A percentile compares a stretch with the other conserved stretches of the same genome.
phyloP scores from a whole-genome alignment of 2,329 filamentous ascomycete genomes.

The Didymosphaeria variabile region DNA sequence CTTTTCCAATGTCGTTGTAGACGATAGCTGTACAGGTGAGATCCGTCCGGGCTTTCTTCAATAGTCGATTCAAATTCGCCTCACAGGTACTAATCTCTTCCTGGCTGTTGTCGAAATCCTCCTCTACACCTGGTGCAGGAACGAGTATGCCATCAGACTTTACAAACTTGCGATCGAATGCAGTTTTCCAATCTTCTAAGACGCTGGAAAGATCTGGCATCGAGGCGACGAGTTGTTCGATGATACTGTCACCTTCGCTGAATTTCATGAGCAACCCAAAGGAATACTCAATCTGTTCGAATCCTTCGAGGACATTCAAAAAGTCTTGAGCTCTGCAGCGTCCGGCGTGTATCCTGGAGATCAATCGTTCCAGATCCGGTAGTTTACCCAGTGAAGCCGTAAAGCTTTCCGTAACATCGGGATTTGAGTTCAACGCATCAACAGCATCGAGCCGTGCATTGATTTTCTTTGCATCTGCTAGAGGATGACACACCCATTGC shows the following conservation, averaged over 20 bases:
- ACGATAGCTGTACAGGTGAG: conserved; percentile 73
- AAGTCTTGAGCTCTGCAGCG: conserved; percentile 93
- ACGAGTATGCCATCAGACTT: conserved; percentile 83
- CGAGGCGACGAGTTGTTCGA: conserved; percentile 80
- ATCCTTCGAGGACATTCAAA: conserved; percentile 90
- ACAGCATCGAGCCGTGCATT: conserved; percentile 95
- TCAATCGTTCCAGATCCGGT: conserved; percentile 91
- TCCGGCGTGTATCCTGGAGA: conserved; percentile 92
- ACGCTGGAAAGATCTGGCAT: conserved; percentile 86
- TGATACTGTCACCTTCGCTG: conserved; percentile 79
- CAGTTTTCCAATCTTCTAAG: conserved; percentile 86
- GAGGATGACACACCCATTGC: conserved; percentile 96
- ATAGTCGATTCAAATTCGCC: conserved; percentile 72
- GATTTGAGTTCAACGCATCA: conserved; percentile 87
- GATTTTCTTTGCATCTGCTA: conserved; percentile 86
- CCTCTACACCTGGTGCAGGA: conserved; percentile 85
- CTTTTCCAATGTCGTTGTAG: conserved; percentile 83
- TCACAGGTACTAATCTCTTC: conserved; percentile 80
- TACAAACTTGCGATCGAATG: conserved; percentile 85
- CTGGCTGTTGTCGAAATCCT: conserved; percentile 88
- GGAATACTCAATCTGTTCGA: conserved; percentile 97
- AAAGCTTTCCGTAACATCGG: conserved; percentile 83
- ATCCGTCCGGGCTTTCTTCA: conserved; percentile 75
- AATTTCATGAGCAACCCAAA: conserved; percentile 80
- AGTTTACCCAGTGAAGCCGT: conserved; percentile 87